A percentile compares a stretch with the other conserved stretches of the same genome.
These are phyloP conservation scores for Otatea glauca DNA, from an alignment of 176 grass and related monocot species.

Conservation along the genomic window DNA sequence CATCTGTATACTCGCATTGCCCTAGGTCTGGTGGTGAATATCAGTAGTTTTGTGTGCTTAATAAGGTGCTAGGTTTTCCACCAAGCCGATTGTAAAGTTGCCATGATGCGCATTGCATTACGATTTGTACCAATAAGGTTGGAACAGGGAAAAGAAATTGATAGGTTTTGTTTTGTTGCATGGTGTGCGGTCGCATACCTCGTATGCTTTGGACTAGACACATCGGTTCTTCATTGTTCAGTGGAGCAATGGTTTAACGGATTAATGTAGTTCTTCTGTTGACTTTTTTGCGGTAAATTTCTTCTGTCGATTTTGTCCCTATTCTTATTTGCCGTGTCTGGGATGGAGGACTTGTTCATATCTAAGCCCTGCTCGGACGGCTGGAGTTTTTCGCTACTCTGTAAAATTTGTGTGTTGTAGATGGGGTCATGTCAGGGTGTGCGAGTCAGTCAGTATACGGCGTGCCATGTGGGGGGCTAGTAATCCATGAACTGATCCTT, in stretches of 20 bases:
- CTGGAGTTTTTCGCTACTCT: no score
- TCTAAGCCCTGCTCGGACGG: no score
- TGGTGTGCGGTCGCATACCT: background rate
- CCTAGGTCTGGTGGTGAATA: conserved; percentile 52
- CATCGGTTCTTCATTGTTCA: background rate
- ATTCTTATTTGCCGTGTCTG: background rate
- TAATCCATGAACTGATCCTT: no score
- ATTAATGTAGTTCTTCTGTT: no score
- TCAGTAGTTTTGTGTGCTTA: conserved; percentile 71
- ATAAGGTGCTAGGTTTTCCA: conserved; percentile 55
- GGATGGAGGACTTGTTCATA: no score
- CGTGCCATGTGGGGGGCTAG: no score
- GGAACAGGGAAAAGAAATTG: conserved; percentile 43
- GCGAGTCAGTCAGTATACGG: no score
- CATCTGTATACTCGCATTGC: conserved; percentile 47
- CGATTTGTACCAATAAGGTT: conserved; percentile 61
- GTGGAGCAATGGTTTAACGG: background rate
- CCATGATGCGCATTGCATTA: conserved; percentile 59
- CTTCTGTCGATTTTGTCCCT: background rate
- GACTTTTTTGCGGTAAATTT: no score
- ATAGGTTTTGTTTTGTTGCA: conserved; percentile 38
- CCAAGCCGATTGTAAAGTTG: conserved; percentile 71
- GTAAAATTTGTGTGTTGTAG: no score
- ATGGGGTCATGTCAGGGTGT: no score
- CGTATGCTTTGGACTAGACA: no score